These are phyloP conservation scores for Athelia sp. DNA, from an alignment of 1,284 basidiomycete genomes.

Conservation along the genomic window DNA sequence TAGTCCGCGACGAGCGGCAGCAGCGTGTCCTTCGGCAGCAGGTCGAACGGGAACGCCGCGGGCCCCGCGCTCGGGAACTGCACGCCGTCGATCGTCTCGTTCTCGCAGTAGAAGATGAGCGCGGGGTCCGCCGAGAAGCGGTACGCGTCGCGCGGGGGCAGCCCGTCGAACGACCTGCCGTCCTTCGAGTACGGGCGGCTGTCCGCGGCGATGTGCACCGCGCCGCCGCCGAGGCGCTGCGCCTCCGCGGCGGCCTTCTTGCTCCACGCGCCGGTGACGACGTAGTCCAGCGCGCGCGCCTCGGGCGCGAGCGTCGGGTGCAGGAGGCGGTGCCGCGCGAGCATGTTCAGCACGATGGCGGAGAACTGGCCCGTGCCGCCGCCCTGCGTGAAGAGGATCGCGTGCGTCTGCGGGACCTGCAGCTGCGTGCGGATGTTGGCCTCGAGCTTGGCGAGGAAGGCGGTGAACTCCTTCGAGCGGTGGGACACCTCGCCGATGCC, in stretches of 20 bases:
- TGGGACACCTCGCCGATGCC: slow-evolving; percentile 94
- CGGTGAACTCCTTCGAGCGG: slow-evolving; percentile 83
- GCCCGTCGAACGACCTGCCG: slow-evolving; percentile 71
- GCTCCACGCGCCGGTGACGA: slow-evolving; percentile 90
- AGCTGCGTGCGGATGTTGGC: slow-evolving; percentile 71
- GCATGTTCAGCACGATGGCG: slow-evolving; percentile 83
- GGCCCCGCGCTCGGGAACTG: slow-evolving; percentile 68
- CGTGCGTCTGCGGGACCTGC: slow-evolving; percentile 77
- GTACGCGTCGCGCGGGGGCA: slow-evolving; percentile 75
- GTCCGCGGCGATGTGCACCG: slow-evolving; percentile 70
- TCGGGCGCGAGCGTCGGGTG: slow-evolving; percentile 51
- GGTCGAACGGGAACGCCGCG: slow-evolving; percentile 83
- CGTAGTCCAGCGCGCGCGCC: slow-evolving; percentile 75
- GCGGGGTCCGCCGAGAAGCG: slow-evolving; percentile 79
- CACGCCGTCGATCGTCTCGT: slow-evolving; percentile 97
- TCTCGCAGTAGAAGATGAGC: slow-evolving; percentile 98
- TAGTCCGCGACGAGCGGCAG: slow-evolving; percentile 93
- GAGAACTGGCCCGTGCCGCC: slow-evolving; percentile 91
- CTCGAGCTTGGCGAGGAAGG: slow-evolving; percentile 67
- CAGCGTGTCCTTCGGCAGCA: slow-evolving; percentile 55
- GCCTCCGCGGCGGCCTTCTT: slow-evolving; percentile 84
- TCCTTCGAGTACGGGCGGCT: slow-evolving; percentile 56
- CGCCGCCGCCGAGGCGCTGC: slow-evolving; percentile 50
- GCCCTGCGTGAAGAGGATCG: slow-evolving; percentile 88
- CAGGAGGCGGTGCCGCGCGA: slow-evolving; percentile 72